Evolutionary conservation across 2,329 filamentous ascomycete genomes (phyloP).

Genomic region (Colletotrichum cereale): DNA sequence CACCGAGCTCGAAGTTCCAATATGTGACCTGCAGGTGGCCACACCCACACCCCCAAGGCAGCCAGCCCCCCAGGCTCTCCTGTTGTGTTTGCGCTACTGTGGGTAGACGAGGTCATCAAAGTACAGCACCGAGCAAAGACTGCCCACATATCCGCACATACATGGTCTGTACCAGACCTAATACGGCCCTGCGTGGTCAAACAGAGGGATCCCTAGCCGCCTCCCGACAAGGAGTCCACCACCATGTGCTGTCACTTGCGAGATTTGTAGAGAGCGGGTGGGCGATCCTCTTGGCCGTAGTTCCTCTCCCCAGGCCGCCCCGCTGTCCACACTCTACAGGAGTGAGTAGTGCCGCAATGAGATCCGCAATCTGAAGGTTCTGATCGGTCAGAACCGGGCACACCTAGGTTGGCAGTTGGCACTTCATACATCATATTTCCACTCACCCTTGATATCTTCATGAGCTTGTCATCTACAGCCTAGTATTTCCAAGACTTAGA

Average conservation of each 20-base stretch:
- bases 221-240: constrained; percentile 11
- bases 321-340: constrained; percentile 4
- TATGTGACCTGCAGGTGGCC: constrained; percentile 35
- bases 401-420: background rate
- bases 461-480: background rate
- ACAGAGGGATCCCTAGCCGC: constrained; percentile 22
- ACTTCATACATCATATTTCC: background rate
- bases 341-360: constrained; percentile 27
- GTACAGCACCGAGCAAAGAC: constrained; percentile 29
- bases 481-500: background rate
- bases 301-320: constrained; percentile 18
- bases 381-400: constrained; percentile 16
- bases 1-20: constrained; percentile 32
- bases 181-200: constrained; percentile 23
- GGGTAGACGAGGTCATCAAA: constrained; percentile 23
- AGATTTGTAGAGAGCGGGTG: constrained; percentile 18
- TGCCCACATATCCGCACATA: constrained; percentile 24
- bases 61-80: constrained; percentile 13
- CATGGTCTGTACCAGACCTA: constrained; percentile 29
- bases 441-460: background rate
- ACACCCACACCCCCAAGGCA: constrained; percentile 20
- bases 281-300: constrained; percentile 32
- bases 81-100: constrained; percentile 34
- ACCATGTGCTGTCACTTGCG: constrained; percentile 31
- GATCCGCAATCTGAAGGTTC: constrained; percentile 14